These are phyloP conservation scores for Senna tora DNA, from an alignment of 306 rosid species.

Conservation along the genomic window DNA sequence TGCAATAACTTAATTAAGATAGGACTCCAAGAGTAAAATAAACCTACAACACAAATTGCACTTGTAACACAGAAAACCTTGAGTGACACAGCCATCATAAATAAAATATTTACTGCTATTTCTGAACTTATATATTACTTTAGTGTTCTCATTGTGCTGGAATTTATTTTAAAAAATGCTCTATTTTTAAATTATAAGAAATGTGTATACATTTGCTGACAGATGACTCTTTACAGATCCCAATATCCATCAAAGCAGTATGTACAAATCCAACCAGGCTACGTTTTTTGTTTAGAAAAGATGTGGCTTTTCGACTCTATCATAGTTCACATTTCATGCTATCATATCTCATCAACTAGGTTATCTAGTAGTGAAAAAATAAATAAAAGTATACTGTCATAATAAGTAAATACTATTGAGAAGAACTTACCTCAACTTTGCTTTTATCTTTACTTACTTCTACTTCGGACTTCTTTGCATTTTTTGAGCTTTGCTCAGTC, in stretches of 20 bases:
- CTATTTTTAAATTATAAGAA: constrained; percentile 7
- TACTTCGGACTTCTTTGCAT: constrained; percentile 52
- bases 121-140: constrained; percentile 1
- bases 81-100: not conserved
- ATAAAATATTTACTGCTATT: constrained; percentile 1
- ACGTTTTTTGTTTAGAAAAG: not conserved
- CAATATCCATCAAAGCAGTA: constrained; percentile 1
- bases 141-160: constrained; percentile 4
- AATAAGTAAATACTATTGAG: not conserved
- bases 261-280: constrained; percentile 10
- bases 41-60: constrained; percentile 22
- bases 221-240: not conserved
- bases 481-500: constrained; percentile 59
- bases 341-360: constrained; percentile 24
- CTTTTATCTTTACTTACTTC: constrained; percentile 51
- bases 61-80: constrained; percentile 6
- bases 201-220: too few relatives aligned
- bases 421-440: constrained; percentile 57
- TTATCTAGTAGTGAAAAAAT: not conserved
- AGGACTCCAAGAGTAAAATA: constrained; percentile 29
- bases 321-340: not conserved
- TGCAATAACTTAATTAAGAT: constrained; percentile 29
- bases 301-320: not conserved
- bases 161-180: constrained; percentile 21
- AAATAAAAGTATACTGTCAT: constrained; percentile 26